These are phyloP conservation scores for Malassezia furfur DNA, from an alignment of 1,284 basidiomycete genomes.

Conservation along the genomic window DNA sequence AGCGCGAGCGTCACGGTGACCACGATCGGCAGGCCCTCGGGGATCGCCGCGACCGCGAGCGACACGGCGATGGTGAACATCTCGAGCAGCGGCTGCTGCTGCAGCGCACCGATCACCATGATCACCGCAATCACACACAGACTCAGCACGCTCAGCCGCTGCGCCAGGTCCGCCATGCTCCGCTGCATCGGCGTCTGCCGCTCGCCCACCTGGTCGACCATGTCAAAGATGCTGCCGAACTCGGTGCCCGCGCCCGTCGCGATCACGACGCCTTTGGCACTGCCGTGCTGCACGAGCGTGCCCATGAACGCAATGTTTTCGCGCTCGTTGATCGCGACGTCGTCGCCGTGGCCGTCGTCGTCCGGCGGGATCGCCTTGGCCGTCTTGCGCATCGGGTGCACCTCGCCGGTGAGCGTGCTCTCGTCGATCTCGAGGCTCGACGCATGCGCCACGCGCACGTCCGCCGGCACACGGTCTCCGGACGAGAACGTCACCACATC, in stretches of 20 bases:
- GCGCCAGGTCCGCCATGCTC: constrained; percentile 92
- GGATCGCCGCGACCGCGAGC: constrained; percentile 90
- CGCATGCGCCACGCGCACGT: constrained; percentile 69
- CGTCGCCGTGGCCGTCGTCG: not conserved
- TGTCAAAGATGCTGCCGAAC: constrained; percentile 89
- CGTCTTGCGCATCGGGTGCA: constrained; percentile 66
- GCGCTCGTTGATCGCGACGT: constrained; percentile 64
- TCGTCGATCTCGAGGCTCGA: constrained; percentile 88
- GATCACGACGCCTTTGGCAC: constrained; percentile 78
- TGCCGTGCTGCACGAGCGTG: constrained; percentile 81
- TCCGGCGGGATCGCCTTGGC: constrained; percentile 47
- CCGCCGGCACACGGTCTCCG: constrained; percentile 87
- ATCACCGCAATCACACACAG: constrained; percentile 89
- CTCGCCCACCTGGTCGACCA: constrained; percentile 97
- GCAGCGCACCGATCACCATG: constrained; percentile 77
- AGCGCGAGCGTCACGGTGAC: constrained; percentile 92
- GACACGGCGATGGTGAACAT: constrained; percentile 99
- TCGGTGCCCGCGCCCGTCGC: constrained; percentile 82
- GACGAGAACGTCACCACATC: constrained; percentile 78
- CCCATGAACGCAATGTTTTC: constrained; percentile 92
- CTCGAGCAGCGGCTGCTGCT: constrained; percentile 81
- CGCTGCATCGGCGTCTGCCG: constrained; percentile 84
- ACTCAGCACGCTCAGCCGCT: constrained; percentile 77
- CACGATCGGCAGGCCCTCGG: constrained; percentile 91
- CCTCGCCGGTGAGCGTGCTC: constrained; percentile 88